Conservation (phyloP, 257 asterid genomes). For the Jasminum sambac region DNA sequence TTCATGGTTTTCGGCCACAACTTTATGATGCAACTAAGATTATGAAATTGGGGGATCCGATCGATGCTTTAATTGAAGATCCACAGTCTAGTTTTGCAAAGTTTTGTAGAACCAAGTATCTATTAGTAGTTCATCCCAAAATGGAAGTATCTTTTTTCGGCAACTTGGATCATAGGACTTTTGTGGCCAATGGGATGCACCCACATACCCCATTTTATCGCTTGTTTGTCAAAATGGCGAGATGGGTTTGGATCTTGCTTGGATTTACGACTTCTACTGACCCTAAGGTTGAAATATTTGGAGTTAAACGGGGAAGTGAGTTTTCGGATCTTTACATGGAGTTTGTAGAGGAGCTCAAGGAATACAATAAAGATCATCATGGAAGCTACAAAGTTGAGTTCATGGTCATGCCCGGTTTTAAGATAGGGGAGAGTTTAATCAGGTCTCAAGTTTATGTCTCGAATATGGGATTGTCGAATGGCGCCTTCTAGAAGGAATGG, state of each 20-base stretch:
- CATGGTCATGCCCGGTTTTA: constrained; percentile 82
- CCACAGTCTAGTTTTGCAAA: constrained; percentile 68
- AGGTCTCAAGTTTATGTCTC: constrained; percentile 73
- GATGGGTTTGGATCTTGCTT: constrained; percentile 73
- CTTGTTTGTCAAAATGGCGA: constrained; percentile 78
- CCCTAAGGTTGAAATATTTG: constrained; percentile 50
- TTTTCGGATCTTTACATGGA: constrained; percentile 70
- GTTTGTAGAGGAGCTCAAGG: constrained; percentile 52
- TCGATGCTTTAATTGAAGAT: constrained; percentile 53
- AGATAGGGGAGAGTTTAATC: constrained; percentile 48
- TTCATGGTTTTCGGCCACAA: constrained; percentile 47
- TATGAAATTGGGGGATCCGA: constrained; percentile 57
- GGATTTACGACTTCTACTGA: constrained; percentile 44
- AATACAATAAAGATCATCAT: constrained; percentile 35
- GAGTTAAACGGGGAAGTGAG: constrained; percentile 56
- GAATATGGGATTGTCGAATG: constrained; percentile 26
- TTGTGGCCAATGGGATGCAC: constrained; percentile 60
- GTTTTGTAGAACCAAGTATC: constrained; percentile 69
- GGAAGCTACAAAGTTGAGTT: constrained; percentile 65
- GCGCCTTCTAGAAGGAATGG: constrained; percentile 24
- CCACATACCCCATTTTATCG: constrained; percentile 69
- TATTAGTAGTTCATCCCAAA: constrained; percentile 61
- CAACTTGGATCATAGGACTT: constrained; percentile 65
- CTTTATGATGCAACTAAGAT: constrained; percentile 31
- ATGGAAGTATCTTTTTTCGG: constrained; percentile 80